Evolutionary conservation across 192 early-diverging fungal species (phyloP), one percentile per base, ranked within the genome.

Genomic region (Coemansia sp.): DNA sequence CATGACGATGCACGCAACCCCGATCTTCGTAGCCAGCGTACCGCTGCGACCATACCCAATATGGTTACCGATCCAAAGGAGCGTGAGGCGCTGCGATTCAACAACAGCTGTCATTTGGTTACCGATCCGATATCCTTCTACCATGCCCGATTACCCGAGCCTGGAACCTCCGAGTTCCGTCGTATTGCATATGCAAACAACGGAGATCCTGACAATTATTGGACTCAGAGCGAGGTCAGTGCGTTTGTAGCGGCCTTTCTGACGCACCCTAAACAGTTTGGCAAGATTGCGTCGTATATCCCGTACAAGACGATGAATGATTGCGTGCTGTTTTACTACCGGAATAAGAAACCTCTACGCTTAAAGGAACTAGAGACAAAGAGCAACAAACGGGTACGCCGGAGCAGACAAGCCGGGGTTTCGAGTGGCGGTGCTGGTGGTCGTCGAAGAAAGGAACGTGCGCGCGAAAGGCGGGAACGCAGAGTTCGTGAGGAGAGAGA

Each of bases 271-370:
- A 93, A 93, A 60, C 88, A 91, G 75, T 93, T 93, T 70, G 88
- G 86, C 23, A 88, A 86, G 64, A 91, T 93, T 60, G 84, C 92
- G 0, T 81, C 81, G 10, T 85, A 81, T 39, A 56, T 93, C 10
- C 85, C 84, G 37, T 72, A 81, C 69, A 93, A 93, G 76, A 84
- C 83, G 0, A 87, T 88, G 37, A 84, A 85, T 42, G 87, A 89
- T 58, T 93, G 91, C 52, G 90, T 92, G 19, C 67, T 90, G 43
- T 90, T 89, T 45, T 93, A 93, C 72, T 93, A 93, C 72, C 86
- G 91, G 32, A 89, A 89, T 56, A 92, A 93, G 77, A 90, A 91
- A 60, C 86, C 83, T 23, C 83, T 91, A 57, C 84, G 87, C 21
- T 85, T 91, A 61, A 92, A 92, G 80, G 86, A 84, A 1, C 74